phyloP scores from a whole-genome alignment of 352 stramenopile genomes.

The Phytophthora podocarpi region DNA sequence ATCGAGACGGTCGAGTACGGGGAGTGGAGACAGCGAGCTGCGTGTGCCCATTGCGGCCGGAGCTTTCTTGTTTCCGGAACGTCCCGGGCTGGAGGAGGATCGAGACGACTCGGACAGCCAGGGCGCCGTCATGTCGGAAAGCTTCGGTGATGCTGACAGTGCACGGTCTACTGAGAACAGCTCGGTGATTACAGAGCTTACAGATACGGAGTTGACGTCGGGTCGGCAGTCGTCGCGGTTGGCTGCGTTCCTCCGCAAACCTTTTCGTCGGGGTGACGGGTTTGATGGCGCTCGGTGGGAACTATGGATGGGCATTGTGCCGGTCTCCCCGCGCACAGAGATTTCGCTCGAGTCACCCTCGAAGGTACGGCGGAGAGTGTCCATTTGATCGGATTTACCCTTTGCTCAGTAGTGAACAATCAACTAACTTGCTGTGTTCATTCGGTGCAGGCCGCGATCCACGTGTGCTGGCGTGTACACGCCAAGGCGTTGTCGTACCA shows the following conservation, averaged over 20 bases:
- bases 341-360: conserved; percentile 55
- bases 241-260: conserved; percentile 69
- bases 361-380: conserved; percentile 46
- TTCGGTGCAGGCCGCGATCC: conserved; percentile 54
- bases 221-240: conserved; percentile 61
- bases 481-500: conserved; percentile 62
- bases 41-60: conserved; percentile 19
- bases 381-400: not conserved
- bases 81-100: conserved; percentile 45
- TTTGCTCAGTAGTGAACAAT: not conserved
- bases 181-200: conserved; percentile 66
- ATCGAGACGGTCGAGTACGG: conserved; percentile 29
- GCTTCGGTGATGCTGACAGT: conserved; percentile 78
- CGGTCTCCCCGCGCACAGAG: conserved; percentile 48
- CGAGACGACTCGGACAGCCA: conserved; percentile 72
- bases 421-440: not conserved
- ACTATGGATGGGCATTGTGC: conserved; percentile 51
- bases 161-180: conserved; percentile 73
- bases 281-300: conserved; percentile 52
- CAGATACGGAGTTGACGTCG: conserved; percentile 53
- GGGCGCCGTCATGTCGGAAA: conserved; percentile 74
- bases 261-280: conserved; percentile 64
- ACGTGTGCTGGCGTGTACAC: conserved; percentile 62
- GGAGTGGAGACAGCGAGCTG: conserved; percentile 31
- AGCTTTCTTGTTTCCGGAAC: conserved; percentile 42